Evolutionary conservation across 2,329 filamentous ascomycete species (phyloP), one percentile per base, ranked within the genome.

Genomic region (Macrophomina pseudophaseolina): DNA sequence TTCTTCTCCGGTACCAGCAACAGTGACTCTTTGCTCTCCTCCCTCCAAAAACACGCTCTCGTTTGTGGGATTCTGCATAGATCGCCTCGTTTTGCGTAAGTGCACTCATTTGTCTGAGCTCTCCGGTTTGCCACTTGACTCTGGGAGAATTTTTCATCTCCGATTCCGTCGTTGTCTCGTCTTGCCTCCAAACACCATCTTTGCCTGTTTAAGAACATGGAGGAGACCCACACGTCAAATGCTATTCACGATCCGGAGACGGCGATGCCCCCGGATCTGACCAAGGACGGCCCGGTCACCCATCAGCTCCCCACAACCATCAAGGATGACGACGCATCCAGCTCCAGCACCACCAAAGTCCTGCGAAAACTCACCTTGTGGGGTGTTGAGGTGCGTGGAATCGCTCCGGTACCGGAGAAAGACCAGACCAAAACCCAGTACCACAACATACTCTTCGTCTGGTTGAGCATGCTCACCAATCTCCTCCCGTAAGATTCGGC

Each of bases 391-490:
- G 64, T 78, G 9, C 71, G 74, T 68, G 87, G 87, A 4, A 81
- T 87, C 71, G 81, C 80, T 66, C 87, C 87, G 0, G 84, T 89
- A 28, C 84, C 86, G 1, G 68, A 82, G 28, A 82, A 86, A 64
- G 78, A 85, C 68, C 80, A 87, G 49, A 87, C 81, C 1, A 81
- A 85, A 68, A 86, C 79, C 8, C 79, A 81, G 42, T 85, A 85
- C 69, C 80, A 80, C 74, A 85, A 86, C 68, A 79, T 89, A 53
- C 88, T 89, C 71, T 87, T 86, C 3, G 79, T 88, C 30, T 88
- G 87, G 80, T 87, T 88, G 72, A 86, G 84, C 23, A 82, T 86
- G 67, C 81, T 86, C 66, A 79, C 85, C 51, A 87, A 85, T 71
- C 79, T 87, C 7, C 72, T 89, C 38, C 86, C 87, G 86, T 88